These are phyloP conservation scores for Mortierella sp. DNA, from an alignment of 371 early-diverging fungal genomes.

Conservation along the genomic window DNA sequence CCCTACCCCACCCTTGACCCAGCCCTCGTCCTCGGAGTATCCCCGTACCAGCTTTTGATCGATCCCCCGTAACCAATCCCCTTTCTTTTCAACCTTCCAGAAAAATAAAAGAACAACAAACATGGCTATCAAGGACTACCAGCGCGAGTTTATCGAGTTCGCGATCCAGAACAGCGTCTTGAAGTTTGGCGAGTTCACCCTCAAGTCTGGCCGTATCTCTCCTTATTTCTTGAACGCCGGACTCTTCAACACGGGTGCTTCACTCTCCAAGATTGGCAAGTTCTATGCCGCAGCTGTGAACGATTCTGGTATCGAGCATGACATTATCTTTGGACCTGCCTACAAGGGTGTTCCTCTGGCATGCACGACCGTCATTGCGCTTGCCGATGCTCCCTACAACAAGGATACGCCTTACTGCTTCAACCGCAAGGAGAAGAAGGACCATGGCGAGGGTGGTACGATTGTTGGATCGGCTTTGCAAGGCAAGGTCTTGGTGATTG, in stretches of 20 bases:
- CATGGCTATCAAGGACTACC: conserved; percentile 83
- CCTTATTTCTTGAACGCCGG: conserved; percentile 99
- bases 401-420: conserved; percentile 87
- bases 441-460: conserved; percentile 97
- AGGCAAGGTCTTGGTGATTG: conserved; percentile 88
- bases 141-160: conserved; percentile 94
- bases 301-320: conserved; percentile 76
- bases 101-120: too few species aligned
- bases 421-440: conserved; percentile 98
- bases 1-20: too few species aligned
- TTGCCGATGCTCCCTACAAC: conserved; percentile 64
- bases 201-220: conserved; percentile 93
- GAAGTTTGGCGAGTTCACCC: conserved; percentile 89
- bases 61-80: too few species aligned
- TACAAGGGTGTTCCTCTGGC: conserved; percentile 98
- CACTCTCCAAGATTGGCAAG: conserved; percentile 84
- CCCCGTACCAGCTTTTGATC: too few species aligned
- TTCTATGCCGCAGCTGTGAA: conserved; percentile 90
- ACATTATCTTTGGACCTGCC: conserved; percentile 97
- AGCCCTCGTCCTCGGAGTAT: too few species aligned
- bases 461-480: conserved; percentile 90
- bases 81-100: too few species aligned
- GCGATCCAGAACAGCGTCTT: conserved; percentile 85
- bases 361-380: conserved; percentile 80
- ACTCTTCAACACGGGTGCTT: conserved; percentile 90